These are phyloP conservation scores for Pseudonectria foliicola DNA, from an alignment of 2,329 filamentous ascomycete genomes.

Conservation along the genomic window DNA sequence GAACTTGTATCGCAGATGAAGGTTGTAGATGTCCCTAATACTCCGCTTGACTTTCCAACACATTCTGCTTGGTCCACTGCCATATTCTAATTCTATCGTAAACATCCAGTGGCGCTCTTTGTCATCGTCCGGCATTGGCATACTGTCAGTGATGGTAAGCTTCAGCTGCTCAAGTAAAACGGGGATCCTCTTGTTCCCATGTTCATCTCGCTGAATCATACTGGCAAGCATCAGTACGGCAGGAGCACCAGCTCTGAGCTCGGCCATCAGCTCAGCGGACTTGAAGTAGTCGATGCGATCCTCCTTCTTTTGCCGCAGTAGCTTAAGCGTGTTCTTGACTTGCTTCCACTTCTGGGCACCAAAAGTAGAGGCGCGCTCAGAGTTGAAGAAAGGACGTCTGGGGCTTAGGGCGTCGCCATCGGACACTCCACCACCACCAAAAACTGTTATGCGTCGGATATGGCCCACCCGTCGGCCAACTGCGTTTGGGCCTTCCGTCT, in stretches of 20 bases:
- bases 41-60: slow-evolving; percentile 88
- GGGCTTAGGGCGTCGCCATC: slow-evolving; percentile 55
- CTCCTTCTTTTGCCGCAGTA: slow-evolving; percentile 72
- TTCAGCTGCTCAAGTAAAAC: slow-evolving; percentile 94
- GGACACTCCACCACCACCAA: slow-evolving; percentile 57
- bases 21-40: slow-evolving; percentile 81
- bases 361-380: slow-evolving; percentile 65
- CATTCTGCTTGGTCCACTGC: slow-evolving; percentile 92
- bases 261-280: slow-evolving; percentile 92
- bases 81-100: slow-evolving; percentile 90
- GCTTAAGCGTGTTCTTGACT: slow-evolving; percentile 80
- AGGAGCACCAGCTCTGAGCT: slow-evolving; percentile 84
- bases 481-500: slow-evolving; percentile 41
- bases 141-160: slow-evolving; percentile 75
- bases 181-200: slow-evolving; percentile 89
- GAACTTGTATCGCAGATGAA: slow-evolving; percentile 90
- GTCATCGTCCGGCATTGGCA: slow-evolving; percentile 56
- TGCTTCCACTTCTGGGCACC: slow-evolving; percentile 84
- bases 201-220: slow-evolving; percentile 96
- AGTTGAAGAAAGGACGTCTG: slow-evolving; percentile 49
- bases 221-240: slow-evolving; percentile 91
- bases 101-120: slow-evolving; percentile 74
- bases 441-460: slow-evolving; percentile 58
- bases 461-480: slow-evolving; percentile 52
- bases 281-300: slow-evolving; percentile 91